phyloP scores from a whole-genome alignment of 768 basidiomycete genomes.

The Cytidiella melzeri region DNA sequence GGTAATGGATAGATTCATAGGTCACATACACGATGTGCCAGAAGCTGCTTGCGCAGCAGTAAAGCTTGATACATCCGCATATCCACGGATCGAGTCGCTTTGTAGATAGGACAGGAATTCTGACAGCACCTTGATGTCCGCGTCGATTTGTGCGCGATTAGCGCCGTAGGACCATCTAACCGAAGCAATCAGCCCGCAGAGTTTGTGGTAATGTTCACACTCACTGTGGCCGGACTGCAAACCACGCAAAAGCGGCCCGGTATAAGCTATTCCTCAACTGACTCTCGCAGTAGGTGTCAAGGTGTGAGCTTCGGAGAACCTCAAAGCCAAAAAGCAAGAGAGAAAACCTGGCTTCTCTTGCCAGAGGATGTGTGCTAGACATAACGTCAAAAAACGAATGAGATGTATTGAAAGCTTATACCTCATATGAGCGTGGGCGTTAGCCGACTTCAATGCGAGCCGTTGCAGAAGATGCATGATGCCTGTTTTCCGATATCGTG shows the following conservation, averaged over 20 bases:
- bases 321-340: conserved; percentile 93
- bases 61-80: conserved; percentile 54
- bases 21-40: conserved; percentile 22
- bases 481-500: conserved; percentile 78
- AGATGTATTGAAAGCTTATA: conserved; percentile 24
- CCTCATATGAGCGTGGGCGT: conserved; percentile 71
- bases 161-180: conserved; percentile 96
- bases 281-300: conserved; percentile 80
- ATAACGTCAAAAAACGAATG: background rate
- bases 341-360: conserved; percentile 85
- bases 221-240: conserved; percentile 88
- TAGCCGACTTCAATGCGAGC: conserved; percentile 75
- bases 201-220: conserved; percentile 21
- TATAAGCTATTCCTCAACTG: conserved; percentile 72
- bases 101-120: conserved; percentile 80
- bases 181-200: background rate
- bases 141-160: conserved; percentile 82
- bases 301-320: conserved; percentile 77
- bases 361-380: conserved; percentile 81
- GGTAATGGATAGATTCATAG: conserved; percentile 26
- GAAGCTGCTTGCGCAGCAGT: conserved; percentile 38
- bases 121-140: conserved; percentile 80
- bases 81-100: conserved; percentile 61
- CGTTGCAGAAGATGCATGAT: conserved; percentile 84
- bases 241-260: conserved; percentile 83